Conservation (phyloP, 805 yeast species). For the Kazachstania kunashirensis region DNA sequence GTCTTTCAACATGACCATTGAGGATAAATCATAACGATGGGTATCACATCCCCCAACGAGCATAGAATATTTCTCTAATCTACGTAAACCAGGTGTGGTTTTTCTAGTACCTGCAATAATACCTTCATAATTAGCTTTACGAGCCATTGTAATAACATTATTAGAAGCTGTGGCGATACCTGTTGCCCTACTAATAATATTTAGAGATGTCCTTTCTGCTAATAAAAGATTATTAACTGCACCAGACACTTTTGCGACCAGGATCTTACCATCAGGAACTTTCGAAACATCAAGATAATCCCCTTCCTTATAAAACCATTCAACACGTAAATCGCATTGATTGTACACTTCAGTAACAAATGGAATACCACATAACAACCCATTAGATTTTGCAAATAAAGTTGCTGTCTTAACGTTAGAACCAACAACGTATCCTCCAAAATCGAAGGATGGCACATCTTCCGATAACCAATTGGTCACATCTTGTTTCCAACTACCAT, state of each 20-base stretch:
- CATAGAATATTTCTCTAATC: constrained; percentile 88
- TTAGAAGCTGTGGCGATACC: constrained; percentile 78
- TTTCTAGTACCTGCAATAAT: constrained; percentile 92
- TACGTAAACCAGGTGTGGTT: constrained; percentile 92
- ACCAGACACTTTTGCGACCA: constrained; percentile 72
- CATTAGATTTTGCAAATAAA: constrained; percentile 69
- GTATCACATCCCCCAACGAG: constrained; percentile 90
- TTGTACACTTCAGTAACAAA: constrained; percentile 77
- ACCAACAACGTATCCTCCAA: constrained; percentile 95
- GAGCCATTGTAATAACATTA: constrained; percentile 49
- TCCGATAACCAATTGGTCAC: constrained; percentile 70
- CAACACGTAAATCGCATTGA: constrained; percentile 61
- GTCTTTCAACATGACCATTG: constrained; percentile 95
- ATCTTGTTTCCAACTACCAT: constrained; percentile 74
- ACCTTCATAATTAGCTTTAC: constrained; percentile 62
- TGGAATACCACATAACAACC: constrained; percentile 77
- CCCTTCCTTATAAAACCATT: constrained; percentile 75
- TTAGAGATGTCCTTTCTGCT: constrained; percentile 81
- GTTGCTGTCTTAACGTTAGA: constrained; percentile 59
- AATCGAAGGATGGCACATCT: constrained; percentile 89
- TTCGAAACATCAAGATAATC: constrained; percentile 36
- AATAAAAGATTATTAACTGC: constrained; percentile 69
- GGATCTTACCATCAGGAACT: constrained; percentile 40
- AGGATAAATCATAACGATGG: constrained; percentile 81
- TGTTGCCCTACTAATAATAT: constrained; percentile 69